Conservation (phyloP, 2,329 filamentous ascomycete genomes). For the Eutypa lata region DNA sequence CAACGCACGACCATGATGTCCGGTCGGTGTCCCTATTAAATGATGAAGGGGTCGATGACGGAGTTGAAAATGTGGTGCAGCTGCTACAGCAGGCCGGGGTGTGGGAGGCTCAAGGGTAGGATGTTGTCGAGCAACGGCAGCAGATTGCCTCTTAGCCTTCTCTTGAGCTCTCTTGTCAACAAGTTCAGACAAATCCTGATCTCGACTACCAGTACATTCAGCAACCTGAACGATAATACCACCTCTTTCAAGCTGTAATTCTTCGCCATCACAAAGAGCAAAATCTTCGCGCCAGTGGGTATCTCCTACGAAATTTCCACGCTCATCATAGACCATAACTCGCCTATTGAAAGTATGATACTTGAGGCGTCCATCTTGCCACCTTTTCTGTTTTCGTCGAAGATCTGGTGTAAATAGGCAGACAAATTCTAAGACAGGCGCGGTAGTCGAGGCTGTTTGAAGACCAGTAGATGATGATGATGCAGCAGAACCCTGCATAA, state of each 20-base stretch:
- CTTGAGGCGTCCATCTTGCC: constrained; percentile 87
- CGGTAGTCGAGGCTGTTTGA: constrained; percentile 31
- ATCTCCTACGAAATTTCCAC: constrained; percentile 78
- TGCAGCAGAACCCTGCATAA: constrained; percentile 16
- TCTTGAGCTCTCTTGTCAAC: constrained; percentile 66
- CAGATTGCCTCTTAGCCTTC: constrained; percentile 45
- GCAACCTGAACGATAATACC: constrained; percentile 76
- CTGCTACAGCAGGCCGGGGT: constrained; percentile 15
- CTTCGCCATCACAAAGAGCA: constrained; percentile 75
- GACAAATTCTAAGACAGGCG: constrained; percentile 74
- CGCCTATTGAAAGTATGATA: constrained; percentile 90
- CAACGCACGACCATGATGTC: constrained; percentile 59
- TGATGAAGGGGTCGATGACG: constrained; percentile 49
- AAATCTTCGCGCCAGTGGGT: constrained; percentile 72
- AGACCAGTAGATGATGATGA: constrained; percentile 9
- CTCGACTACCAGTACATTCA: constrained; percentile 66
- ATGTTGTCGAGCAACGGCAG: constrained; percentile 36
- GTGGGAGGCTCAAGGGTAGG: constrained; percentile 21
- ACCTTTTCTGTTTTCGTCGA: constrained; percentile 82
- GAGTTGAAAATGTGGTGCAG: constrained; percentile 32
- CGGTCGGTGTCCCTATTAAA: constrained; percentile 62
- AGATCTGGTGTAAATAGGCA: constrained; percentile 88
- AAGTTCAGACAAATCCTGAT: constrained; percentile 76
- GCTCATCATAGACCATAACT: constrained; percentile 84
- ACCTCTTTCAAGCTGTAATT: constrained; percentile 73